Percentiles rank a stretch among this genome's conserved stretches.
Conservation (phyloP, 2,329 filamentous ascomycete species). For the Fusarium sp. region DNA sequence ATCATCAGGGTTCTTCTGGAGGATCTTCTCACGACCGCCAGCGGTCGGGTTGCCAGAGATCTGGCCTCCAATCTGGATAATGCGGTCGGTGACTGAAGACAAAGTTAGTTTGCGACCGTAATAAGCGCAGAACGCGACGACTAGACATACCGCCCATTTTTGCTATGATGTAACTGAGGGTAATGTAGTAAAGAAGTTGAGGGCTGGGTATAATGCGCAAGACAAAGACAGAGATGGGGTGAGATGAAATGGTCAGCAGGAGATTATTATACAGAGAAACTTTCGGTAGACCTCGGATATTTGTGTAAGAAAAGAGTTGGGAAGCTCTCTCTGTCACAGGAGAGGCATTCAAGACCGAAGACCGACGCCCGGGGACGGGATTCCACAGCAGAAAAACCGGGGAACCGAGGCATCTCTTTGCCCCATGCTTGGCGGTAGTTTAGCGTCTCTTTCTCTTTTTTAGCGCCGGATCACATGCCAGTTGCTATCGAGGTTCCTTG, state of each 20-base stretch:
- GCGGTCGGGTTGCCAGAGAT: constrained; percentile 69
- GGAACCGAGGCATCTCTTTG: constrained; percentile 52
- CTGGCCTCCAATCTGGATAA: constrained; percentile 72
- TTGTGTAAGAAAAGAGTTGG: constrained; percentile 36
- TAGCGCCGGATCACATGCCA: constrained; percentile 49
- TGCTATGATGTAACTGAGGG: constrained; percentile 22
- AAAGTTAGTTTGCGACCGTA: constrained; percentile 18
- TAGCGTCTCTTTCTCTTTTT: constrained; percentile 2
- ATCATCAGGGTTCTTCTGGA: constrained; percentile 76
- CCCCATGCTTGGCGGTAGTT: constrained; percentile 38
- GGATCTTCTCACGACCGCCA: constrained; percentile 65
- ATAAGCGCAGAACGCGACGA: neutral
- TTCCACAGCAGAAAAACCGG: constrained; percentile 36
- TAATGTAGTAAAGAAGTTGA: constrained; percentile 7
- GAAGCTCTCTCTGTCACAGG: constrained; percentile 29
- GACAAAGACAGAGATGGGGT: constrained; percentile 9
- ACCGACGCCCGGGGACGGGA: constrained; percentile 6
- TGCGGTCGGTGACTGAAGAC: constrained; percentile 66
- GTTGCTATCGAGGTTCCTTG: constrained; percentile 1
- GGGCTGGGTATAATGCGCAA: constrained; percentile 28
- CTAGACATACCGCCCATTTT: constrained; percentile 55
- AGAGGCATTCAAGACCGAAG: constrained; percentile 22
- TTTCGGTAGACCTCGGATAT: constrained; percentile 47
- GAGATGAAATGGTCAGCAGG: constrained; percentile 1
- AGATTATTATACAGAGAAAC: constrained; percentile 37